Conservation (phyloP, 305 asterid species). For the Solanum hybrid region DNA sequence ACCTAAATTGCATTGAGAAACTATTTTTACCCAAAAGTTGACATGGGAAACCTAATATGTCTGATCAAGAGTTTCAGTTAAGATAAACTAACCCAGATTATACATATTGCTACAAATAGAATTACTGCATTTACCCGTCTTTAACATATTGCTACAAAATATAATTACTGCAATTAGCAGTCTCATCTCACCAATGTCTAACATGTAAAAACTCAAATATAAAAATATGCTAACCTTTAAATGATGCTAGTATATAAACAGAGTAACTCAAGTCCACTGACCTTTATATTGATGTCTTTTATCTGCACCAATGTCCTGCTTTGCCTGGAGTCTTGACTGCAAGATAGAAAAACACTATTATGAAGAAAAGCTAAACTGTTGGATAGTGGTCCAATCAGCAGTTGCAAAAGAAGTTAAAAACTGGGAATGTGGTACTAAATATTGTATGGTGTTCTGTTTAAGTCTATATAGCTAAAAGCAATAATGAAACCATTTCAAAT, state of each 20-base stretch:
- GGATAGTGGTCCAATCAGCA: background rate
- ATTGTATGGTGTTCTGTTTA: background rate
- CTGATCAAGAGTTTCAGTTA: background rate
- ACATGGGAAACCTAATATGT: background rate
- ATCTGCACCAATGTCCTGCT: conserved; percentile 55
- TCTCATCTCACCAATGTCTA: background rate
- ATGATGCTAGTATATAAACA: background rate
- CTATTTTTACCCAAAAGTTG: background rate
- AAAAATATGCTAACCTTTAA: background rate
- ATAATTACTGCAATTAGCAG: background rate
- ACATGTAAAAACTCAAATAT: background rate
- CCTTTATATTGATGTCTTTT: conserved; percentile 83
- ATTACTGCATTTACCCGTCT: background rate
- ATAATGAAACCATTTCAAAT: background rate
- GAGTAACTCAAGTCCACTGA: conserved; percentile 9
- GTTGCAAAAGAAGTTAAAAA: background rate
- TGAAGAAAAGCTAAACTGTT: background rate
- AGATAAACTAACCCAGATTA: background rate
- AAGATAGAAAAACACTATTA: conserved; percentile 6
- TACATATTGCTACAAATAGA: background rate
- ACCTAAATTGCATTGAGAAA: conserved; percentile 38
- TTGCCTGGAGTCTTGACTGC: conserved; percentile 98
- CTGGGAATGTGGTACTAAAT: background rate
- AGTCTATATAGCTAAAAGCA: background rate
- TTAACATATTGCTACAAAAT: background rate